A percentile compares a stretch with the other conserved stretches of the same genome.
Conservation (phyloP, 2,329 filamentous ascomycete species). For the Epicoccum sorghinum region DNA sequence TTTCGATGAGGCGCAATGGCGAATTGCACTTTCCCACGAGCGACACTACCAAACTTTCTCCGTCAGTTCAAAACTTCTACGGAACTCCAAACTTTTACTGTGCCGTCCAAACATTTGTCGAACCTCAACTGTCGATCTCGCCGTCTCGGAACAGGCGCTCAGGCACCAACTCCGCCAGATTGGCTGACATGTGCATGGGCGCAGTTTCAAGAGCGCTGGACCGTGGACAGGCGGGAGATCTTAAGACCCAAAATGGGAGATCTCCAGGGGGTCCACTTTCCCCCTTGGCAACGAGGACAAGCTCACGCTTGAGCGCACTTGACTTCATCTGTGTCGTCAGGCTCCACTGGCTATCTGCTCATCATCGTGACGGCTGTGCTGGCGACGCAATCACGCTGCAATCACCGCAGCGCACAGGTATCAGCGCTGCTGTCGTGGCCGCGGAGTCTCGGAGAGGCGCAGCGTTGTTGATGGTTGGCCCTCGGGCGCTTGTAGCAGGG, state of each 20-base stretch:
- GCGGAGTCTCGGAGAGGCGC: constrained; percentile 6
- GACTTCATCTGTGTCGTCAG: not conserved
- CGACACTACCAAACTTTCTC: too few relatives aligned
- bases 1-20: constrained; percentile 4
- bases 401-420: not conserved
- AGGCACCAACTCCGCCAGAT: constrained; percentile 6
- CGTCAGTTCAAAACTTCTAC: too few relatives aligned
- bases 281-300: not conserved
- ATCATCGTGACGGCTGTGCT: not conserved
- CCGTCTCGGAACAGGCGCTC: not conserved
- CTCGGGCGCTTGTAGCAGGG: constrained; percentile 9
- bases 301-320: not conserved
- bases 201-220: not conserved
- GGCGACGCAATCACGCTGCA: not conserved
- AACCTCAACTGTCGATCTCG: not conserved
- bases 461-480: not conserved
- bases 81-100: too few relatives aligned
- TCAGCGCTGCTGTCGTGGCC: not conserved
- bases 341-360: not conserved
- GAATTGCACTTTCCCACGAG: not conserved
- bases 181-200: not conserved
- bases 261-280: constrained; percentile 6
- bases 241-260: constrained; percentile 3
- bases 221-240: not conserved
- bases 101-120: not conserved